Conservation (phyloP, 2,329 filamentous ascomycete species). For the Cucurbitaria berberidis region DNA sequence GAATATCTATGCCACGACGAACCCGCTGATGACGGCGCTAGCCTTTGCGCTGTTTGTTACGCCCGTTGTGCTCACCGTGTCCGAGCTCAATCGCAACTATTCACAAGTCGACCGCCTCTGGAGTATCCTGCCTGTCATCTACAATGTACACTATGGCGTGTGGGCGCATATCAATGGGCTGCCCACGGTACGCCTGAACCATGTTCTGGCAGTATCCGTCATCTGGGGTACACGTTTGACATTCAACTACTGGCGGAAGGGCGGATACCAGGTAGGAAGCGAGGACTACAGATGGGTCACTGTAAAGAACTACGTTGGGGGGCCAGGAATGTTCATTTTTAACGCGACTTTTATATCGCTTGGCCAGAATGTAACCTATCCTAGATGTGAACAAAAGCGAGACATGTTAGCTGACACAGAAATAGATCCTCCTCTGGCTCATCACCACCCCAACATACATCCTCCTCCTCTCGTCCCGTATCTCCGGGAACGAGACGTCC, state of each 20-base stretch:
- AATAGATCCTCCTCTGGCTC: conserved; percentile 73
- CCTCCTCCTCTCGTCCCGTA: conserved; percentile 73
- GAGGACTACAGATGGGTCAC: conserved; percentile 96
- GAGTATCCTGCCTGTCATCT: conserved; percentile 87
- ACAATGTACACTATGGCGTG: conserved; percentile 81
- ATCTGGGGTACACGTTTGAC: conserved; percentile 92
- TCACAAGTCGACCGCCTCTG: conserved; percentile 95
- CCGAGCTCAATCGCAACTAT: conserved; percentile 90
- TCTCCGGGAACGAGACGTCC: conserved; percentile 59
- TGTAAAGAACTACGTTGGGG: conserved; percentile 69
- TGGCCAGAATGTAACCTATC: conserved; percentile 64
- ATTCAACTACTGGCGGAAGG: conserved; percentile 96
- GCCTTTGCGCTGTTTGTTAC: conserved; percentile 74
- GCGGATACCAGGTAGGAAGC: conserved; percentile 84
- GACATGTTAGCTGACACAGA: neutral
- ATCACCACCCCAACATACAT: conserved; percentile 84
- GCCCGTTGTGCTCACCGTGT: conserved; percentile 72
- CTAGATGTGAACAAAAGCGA: neutral
- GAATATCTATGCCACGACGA: conserved; percentile 80
- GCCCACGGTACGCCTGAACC: conserved; percentile 72
- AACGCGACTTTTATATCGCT: conserved; percentile 90
- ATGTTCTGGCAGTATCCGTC: conserved; percentile 70
- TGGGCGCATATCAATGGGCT: conserved; percentile 81
- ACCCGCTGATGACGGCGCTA: conserved; percentile 80
- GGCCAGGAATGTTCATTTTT: conserved; percentile 76